phyloP scores from a whole-genome alignment of 2,329 filamentous ascomycete species.

The Hypoxylon rubiginosum region DNA sequence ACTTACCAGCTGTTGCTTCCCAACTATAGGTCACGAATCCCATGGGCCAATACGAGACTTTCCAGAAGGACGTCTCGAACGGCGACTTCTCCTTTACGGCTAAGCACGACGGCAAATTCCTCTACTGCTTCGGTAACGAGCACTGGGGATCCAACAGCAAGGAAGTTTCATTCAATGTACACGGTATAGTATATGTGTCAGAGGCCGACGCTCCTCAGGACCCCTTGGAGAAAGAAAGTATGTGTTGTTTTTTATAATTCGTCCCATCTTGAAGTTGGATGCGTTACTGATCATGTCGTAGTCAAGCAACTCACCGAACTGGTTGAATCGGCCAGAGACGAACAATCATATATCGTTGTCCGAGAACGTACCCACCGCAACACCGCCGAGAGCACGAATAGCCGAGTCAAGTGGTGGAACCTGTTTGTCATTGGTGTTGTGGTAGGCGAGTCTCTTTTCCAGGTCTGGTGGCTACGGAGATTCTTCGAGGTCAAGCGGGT shows the following conservation, averaged over 20 bases:
- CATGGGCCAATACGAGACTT: slow-evolving; percentile 78
- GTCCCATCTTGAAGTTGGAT: neutral
- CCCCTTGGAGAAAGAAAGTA: slow-evolving; percentile 91
- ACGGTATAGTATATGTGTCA: slow-evolving; percentile 96
- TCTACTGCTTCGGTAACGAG: slow-evolving; percentile 99
- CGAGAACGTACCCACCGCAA: slow-evolving; percentile 97
- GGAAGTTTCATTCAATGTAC: slow-evolving; percentile 99
- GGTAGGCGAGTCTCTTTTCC: slow-evolving; percentile 92
- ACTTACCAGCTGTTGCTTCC: slow-evolving; percentile 28
- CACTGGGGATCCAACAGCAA: slow-evolving; percentile 96
- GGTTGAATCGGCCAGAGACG: slow-evolving; percentile 93
- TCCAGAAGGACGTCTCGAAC: slow-evolving; percentile 84
- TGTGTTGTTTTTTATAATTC: slow-evolving; percentile 41
- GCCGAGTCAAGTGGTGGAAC: slow-evolving; percentile 99
- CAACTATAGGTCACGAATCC: slow-evolving; percentile 80
- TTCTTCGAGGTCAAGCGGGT: slow-evolving; percentile 92
- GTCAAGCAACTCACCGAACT: slow-evolving; percentile 88
- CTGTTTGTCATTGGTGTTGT: slow-evolving; percentile 93
- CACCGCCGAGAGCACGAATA: slow-evolving; percentile 98
- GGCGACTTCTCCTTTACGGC: slow-evolving; percentile 96
- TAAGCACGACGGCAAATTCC: slow-evolving; percentile 85
- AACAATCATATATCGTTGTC: slow-evolving; percentile 96
- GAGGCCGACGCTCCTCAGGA: slow-evolving; percentile 87
- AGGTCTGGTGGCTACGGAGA: slow-evolving; percentile 99
- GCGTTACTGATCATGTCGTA: slow-evolving; percentile 53